Base-by-base conservation (phyloP, 2,329 filamentous ascomycete species). In the Aspergillus oerlinghausenensis region DNA sequence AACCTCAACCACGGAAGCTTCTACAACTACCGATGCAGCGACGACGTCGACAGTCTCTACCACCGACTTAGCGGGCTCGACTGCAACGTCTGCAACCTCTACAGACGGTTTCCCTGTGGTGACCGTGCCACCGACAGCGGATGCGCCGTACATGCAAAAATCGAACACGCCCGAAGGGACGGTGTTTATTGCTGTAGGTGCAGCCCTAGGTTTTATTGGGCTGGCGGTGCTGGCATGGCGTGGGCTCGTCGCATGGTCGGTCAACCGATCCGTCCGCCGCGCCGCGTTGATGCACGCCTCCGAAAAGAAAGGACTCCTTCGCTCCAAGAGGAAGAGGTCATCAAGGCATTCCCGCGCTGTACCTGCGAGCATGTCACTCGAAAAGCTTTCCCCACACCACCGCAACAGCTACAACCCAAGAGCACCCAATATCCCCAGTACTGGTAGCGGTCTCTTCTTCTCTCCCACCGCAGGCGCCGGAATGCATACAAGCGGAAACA, bases 121-220 rank as follows among this genome's bases (percentile, higher is more conserved):
- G 3, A 83, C 85, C 26, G 87, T 97, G 2, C 94, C 94, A 7
- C 89, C 92, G 26, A 96, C 90, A 3, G 81, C 84, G 42, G 84
- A 88, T 68, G 94, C 94, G 4, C 92, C 93, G 17, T 99, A 90
- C 71, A 96, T 97, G 90, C 88, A 92, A 69, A 86, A 88, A 67
- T 95, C 92, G 0, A 87, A 77, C 53, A 80, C 92, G 10, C 94
- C 94, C 2, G 89, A 97, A 68, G 94, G 94, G 54, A 97, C 93
- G 3, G 88, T 99, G 57, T 99, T 99, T 77, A 99, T 99, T 67
- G 88, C 87, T 23, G 94, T 97, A 1, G 94, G 94, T 49, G 89
- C 92, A 26, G 88, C 91, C 28, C 83, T 99, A 6, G 94, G 90
- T 17, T 88, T 92, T 63, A 84, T 97, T 61, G 90, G 86, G 10